These are phyloP conservation scores for Beauveria brongniartii DNA, from an alignment of 2,329 filamentous ascomycete genomes.

Conservation along the genomic window DNA sequence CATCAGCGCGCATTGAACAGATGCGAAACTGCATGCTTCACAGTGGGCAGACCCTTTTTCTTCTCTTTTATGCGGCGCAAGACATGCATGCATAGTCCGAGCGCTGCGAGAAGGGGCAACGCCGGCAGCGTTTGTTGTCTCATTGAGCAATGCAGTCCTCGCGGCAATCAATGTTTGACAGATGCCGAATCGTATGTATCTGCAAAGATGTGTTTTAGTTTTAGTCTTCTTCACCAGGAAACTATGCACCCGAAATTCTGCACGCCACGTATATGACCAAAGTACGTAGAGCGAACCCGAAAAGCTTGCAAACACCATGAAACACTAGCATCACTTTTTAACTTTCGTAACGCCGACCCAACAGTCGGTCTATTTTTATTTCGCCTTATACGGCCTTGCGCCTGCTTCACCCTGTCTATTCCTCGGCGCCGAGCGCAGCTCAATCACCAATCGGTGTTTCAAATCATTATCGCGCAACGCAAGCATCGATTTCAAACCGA, in stretches of 20 bases:
- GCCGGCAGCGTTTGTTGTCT: neutral
- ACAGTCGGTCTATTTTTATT: neutral
- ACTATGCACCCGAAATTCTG: neutral
- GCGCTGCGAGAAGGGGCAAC: neutral
- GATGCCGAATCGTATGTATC: neutral
- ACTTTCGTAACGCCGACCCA: neutral
- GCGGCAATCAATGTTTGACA: neutral
- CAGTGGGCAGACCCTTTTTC: too few relatives aligned
- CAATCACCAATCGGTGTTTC: neutral
- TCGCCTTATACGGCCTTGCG: neutral
- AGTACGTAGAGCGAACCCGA: neutral
- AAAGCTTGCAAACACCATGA: neutral
- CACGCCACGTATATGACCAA: neutral
- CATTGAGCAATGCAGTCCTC: neutral
- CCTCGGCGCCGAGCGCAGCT: neutral
- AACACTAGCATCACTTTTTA: conserved; percentile 9
- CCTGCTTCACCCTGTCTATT: neutral
- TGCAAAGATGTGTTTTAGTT: too few relatives aligned
- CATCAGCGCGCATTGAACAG: neutral
- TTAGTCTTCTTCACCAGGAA: neutral
- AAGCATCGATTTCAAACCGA: too few relatives aligned
- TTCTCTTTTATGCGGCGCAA: neutral
- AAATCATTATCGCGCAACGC: neutral
- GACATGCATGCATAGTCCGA: neutral
- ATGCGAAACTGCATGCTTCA: neutral